Evolutionary conservation across 805 yeast genomes (phyloP), one percentile per base, ranked within the genome.

Genomic region (Saccharomycopsis fermentans): DNA sequence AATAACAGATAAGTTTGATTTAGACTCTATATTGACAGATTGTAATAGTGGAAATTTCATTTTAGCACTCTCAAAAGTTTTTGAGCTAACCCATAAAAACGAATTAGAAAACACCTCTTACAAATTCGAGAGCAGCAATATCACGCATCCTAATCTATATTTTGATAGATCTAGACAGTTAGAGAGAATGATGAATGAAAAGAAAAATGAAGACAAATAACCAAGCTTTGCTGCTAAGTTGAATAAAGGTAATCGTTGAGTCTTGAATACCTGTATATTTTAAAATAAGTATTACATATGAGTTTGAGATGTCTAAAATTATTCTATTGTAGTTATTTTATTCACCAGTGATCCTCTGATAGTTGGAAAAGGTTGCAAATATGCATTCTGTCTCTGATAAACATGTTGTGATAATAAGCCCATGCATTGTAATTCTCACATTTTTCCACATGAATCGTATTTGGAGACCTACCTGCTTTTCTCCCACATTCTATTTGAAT

Each of bases 61-160:
- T 26, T 77, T 83, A 43, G 97, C 98, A 0, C 91, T 97, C 69
- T 86, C 97, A 0, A 80, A 87, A 67, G 96, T 89, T 2, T 88
- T 89, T 71, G 97, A 91, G 66, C 70, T 81, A 17, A 80, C 89
- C 34, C 86, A 83, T 65, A 75, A 75, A 58, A 76, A 77, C 60
- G 82, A 79, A 59, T 65, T 70, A 3, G 70, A 71, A 17, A 73
- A 69, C 57, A 66, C 66, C 51, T 66, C 67, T 35, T 68, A 66
- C 54, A 68, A 69, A 50, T 70, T 71, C 27, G 86, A 82, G 59
- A 83, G 81, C 60, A 76, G 81, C 53, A 81, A 81, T 63, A 86
- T 92, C 58, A 80, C 80, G 17, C 96, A 90, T 73, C 98, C 99
- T 4, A 90, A 91, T 67, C 77, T 86, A 62, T 94, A 90, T 71